A percentile compares a stretch with the other conserved stretches of the same genome.
Conservation (phyloP, 2,329 filamentous ascomycete genomes). For the Tolypocladium cylindrosporum region DNA sequence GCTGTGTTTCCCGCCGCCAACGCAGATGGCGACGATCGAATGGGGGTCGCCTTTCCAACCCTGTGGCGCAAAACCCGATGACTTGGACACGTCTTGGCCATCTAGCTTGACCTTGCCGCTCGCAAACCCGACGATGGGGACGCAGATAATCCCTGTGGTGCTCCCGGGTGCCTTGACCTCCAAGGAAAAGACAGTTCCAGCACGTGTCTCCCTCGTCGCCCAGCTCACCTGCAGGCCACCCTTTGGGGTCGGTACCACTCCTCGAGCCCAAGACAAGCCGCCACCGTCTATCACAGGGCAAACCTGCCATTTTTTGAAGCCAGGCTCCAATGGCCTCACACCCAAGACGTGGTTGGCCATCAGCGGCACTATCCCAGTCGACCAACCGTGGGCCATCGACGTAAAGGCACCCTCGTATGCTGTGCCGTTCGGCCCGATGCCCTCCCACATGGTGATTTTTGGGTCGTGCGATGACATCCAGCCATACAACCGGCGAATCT, state of each 20-base stretch:
- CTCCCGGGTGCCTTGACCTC: background rate
- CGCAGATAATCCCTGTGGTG: background rate
- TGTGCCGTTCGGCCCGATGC: slow-evolving; percentile 30
- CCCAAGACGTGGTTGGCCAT: slow-evolving; percentile 36
- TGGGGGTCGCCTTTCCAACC: too few species aligned
- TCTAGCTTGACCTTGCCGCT: too few species aligned
- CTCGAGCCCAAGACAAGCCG: slow-evolving; percentile 31
- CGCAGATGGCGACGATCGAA: too few species aligned
- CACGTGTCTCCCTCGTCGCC: background rate
- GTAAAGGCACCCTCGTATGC: slow-evolving; percentile 37
- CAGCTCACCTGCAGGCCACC: slow-evolving; percentile 7
- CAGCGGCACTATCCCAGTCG: slow-evolving; percentile 37
- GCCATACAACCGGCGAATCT: slow-evolving; percentile 35
- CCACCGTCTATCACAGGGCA: slow-evolving; percentile 20
- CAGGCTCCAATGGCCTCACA: slow-evolving; percentile 31
- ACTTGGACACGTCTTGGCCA: too few species aligned
- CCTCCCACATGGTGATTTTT: slow-evolving; percentile 39
- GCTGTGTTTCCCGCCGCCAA: too few species aligned
- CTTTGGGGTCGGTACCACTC: slow-evolving; percentile 30
- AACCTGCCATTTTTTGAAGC: slow-evolving; percentile 31
- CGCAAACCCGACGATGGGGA: background rate
- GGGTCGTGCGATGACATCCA: slow-evolving; percentile 40
- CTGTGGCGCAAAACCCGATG: too few species aligned
- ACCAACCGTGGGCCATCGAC: slow-evolving; percentile 41
- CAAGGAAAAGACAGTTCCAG: background rate